A percentile compares a stretch with the other conserved stretches of the same genome.
phyloP scores from a whole-genome alignment of 495 filamentous ascomycete genomes.

The Jackrogersella multiformis region DNA sequence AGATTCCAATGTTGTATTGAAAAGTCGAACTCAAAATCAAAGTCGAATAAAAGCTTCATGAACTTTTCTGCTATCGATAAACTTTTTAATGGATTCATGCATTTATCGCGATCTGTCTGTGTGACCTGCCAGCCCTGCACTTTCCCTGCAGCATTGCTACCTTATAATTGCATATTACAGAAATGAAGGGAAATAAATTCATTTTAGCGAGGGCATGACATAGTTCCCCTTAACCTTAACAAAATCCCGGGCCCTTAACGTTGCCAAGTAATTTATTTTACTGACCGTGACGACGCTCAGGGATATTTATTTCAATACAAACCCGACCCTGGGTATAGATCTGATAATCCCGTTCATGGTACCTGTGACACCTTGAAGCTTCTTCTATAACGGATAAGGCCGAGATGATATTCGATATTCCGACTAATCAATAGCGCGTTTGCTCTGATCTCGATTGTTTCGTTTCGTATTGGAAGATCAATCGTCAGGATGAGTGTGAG shows the following conservation, averaged over 20 bases:
- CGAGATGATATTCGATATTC: conserved; percentile 41
- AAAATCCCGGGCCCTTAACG: too few species aligned
- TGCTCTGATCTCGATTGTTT: conserved; percentile 35
- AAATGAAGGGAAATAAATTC: neutral
- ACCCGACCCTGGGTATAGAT: conserved; percentile 20
- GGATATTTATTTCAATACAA: conserved; percentile 15
- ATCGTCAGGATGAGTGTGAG: conserved; percentile 47
- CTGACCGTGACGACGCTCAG: conserved; percentile 17
- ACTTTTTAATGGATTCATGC: conserved; percentile 31
- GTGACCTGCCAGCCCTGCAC: too few species aligned
- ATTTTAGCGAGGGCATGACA: conserved; percentile 22
- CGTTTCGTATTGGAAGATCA: conserved; percentile 1
- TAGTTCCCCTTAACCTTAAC: conserved; percentile 28
- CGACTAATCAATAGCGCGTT: conserved; percentile 37
- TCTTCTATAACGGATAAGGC: conserved; percentile 14
- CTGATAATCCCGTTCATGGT: conserved; percentile 19
- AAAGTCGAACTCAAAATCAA: too few species aligned
- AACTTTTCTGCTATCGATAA: conserved; percentile 40
- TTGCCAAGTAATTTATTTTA: conserved; percentile 38
- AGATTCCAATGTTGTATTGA: neutral
- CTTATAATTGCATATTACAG: neutral
- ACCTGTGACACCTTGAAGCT: neutral
- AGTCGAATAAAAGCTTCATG: conserved; percentile 9
- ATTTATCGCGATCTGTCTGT: neutral
- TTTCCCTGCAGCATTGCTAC: neutral